These are phyloP conservation scores for Salix purpurea DNA, from an alignment of 345 rosid genomes.

Conservation along the genomic window DNA sequence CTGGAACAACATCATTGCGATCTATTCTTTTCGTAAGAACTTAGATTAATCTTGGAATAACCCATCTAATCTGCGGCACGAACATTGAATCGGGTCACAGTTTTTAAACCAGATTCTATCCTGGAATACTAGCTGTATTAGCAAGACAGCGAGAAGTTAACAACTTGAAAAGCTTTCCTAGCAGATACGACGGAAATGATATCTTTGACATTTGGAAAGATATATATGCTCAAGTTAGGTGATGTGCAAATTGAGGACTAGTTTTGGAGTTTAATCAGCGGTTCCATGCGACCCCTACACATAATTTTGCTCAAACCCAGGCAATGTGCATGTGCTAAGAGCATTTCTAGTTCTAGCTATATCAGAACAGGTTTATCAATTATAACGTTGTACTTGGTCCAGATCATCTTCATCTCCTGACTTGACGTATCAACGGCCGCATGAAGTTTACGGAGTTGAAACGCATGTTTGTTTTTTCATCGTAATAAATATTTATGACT, in stretches of 20 bases:
- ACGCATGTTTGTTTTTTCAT: no score
- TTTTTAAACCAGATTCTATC: no score
- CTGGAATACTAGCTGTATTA: neutral
- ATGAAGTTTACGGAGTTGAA: neutral
- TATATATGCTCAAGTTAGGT: neutral
- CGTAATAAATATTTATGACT: no score
- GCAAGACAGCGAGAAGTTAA: neutral
- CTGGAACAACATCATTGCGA: no score
- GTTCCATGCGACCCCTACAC: neutral
- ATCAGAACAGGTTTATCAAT: neutral
- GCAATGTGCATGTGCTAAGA: neutral
- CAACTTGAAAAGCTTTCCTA: neutral
- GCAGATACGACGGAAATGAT: neutral
- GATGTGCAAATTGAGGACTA: neutral
- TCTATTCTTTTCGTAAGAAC: no score
- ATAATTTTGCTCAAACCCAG: neutral
- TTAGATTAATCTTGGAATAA: no score
- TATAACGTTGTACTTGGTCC: neutral
- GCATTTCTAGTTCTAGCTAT: neutral
- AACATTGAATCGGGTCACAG: no score
- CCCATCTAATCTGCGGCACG: no score
- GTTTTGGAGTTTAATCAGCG: neutral
- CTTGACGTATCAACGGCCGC: neutral
- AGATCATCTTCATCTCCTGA: neutral
- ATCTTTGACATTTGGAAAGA: neutral